A percentile compares a stretch with the other conserved stretches of the same genome.
phyloP scores from a whole-genome alignment of 2,329 filamentous ascomycete species.

The Pyricularia grisea region DNA sequence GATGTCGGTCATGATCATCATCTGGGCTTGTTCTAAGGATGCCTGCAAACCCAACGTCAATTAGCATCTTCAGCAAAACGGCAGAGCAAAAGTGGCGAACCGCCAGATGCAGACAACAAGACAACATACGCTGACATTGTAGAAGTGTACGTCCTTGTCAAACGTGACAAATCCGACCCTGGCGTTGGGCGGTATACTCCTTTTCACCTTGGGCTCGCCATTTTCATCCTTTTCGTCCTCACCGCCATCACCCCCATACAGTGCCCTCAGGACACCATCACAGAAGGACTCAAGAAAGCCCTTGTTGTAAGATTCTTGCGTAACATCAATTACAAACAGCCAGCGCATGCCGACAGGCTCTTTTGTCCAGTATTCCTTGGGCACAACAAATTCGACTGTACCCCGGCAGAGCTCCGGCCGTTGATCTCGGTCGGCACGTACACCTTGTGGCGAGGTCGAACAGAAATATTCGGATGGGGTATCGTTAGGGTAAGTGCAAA shows the following conservation, averaged over 20 bases:
- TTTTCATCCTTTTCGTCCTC: conserved; percentile 41
- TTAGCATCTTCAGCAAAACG: background rate
- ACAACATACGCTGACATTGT: conserved; percentile 72
- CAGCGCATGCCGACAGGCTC: conserved; percentile 81
- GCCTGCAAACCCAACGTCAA: conserved; percentile 33
- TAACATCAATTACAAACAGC: conserved; percentile 90
- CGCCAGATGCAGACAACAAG: background rate
- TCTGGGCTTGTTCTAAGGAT: conserved; percentile 77
- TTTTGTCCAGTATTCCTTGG: conserved; percentile 98
- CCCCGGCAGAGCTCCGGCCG: conserved; percentile 83
- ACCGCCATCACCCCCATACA: conserved; percentile 61
- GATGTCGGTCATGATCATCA: conserved; percentile 97
- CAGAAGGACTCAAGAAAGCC: conserved; percentile 87
- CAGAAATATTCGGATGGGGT: conserved; percentile 88
- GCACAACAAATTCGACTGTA: conserved; percentile 92
- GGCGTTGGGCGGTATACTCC: conserved; percentile 62
- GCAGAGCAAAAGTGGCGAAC: background rate
- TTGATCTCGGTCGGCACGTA: conserved; percentile 79
- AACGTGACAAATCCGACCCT: conserved; percentile 94
- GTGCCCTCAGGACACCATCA: conserved; percentile 72
- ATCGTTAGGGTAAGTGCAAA: conserved; percentile 96
- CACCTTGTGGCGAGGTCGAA: conserved; percentile 77
- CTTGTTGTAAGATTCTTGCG: conserved; percentile 82
- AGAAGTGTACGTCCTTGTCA: conserved; percentile 96
- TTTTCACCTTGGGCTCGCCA: conserved; percentile 43